Conservation (phyloP, 1,139 yeast species). For the Taphrina communis region DNA sequence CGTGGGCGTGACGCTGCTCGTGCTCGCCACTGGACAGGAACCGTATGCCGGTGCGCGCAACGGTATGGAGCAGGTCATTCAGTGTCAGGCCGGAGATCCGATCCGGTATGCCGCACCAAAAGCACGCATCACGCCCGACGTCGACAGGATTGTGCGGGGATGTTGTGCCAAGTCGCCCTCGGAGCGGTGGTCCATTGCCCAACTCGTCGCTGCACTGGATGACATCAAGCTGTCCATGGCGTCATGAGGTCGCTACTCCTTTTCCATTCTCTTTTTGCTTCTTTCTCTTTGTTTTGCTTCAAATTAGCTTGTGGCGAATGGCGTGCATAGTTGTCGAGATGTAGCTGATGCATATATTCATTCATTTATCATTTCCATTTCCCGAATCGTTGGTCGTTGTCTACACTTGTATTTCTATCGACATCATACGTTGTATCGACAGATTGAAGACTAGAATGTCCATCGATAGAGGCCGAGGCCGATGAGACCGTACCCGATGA, state of each 20-base stretch:
- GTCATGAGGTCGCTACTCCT: neutral
- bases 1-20: conserved; percentile 25
- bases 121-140: conserved; percentile 12
- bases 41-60: conserved; percentile 28
- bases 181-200: conserved; percentile 20
- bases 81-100: conserved; percentile 36
- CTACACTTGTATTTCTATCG: neutral
- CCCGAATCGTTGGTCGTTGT: too few relatives aligned
- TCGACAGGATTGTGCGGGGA: conserved; percentile 20
- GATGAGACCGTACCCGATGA: conserved; percentile 23
- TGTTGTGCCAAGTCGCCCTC: conserved; percentile 21
- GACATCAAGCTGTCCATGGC: neutral
- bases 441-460: neutral
- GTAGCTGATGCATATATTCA: neutral
- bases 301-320: conserved; percentile 1
- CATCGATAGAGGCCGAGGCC: conserved; percentile 31
- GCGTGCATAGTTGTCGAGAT: conserved; percentile 1
- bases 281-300: neutral
- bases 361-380: too few relatives aligned
- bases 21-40: conserved; percentile 32
- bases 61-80: conserved; percentile 28
- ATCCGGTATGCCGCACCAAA: conserved; percentile 9
- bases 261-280: neutral
- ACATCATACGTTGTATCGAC: neutral
- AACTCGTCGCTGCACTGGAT: neutral